Evolutionary conservation across 2,329 filamentous ascomycete genomes (phyloP), one percentile per base, ranked within the genome.

Genomic region (Neonectria hederae): DNA sequence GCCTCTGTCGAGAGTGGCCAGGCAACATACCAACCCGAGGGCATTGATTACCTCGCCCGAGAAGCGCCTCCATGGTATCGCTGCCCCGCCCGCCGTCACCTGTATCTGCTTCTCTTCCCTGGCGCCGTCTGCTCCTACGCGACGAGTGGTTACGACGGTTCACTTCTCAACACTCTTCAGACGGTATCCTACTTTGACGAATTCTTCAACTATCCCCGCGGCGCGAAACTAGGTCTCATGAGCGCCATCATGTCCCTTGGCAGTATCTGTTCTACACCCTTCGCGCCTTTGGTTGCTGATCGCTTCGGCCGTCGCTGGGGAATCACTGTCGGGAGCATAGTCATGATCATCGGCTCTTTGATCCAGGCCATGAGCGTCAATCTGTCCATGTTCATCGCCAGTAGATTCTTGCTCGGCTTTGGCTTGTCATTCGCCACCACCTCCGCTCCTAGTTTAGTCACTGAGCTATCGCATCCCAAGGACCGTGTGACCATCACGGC

Each of bases 391-490:
- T 45, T 45, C 19, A 21, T 45, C 19, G 42, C 5, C 10, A 45
- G 42, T 13, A 19, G 42, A 11, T 45, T 45, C 42, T 5, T 87
- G 14, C 78, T 88, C 9, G 86, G 86, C 2, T 84, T 86, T 30
- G 86, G 86, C 4, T 80, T 86, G 22, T 80, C 82, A 0, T 85
- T 85, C 65, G 82, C 80, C 38, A 86, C 84, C 45, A 83, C 85
- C 26, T 81, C 82, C 0, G 83, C 82, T 0, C 84, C 85, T 1
- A 79, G 81, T 5, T 72, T 87, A 63, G 81, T 87, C 5, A 83
- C 82, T 67, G 86, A 87, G 59, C 74, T 87, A 9, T 82, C 80
- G 0, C 82, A 86, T 66, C 85, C 84, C 0, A 86, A 84, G 66
- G 83, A 87, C 68, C 81, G 85, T 46, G 79, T 83, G 0, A 81